Evolutionary conservation across 768 basidiomycete genomes (phyloP).

Genomic region (Lactarius trivialis): DNA sequence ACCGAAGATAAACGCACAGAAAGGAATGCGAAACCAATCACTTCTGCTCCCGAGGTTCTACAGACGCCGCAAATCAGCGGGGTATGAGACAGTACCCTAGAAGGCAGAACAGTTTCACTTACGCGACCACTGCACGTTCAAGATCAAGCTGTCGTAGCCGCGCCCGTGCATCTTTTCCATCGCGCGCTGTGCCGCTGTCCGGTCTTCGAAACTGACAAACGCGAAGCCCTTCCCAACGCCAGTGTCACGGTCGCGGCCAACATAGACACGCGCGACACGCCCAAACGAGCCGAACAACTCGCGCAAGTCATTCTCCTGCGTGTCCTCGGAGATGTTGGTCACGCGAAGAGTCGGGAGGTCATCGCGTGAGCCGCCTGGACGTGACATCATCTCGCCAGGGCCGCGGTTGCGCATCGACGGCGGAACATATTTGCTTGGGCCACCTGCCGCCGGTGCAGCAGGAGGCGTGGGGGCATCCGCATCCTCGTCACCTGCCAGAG

Average conservation of each 20-base stretch:
- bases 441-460: constrained; percentile 16
- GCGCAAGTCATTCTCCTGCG: constrained; percentile 88
- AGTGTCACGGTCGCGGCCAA: constrained; percentile 91
- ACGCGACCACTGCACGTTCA: constrained; percentile 63
- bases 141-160: constrained; percentile 89
- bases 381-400: constrained; percentile 23
- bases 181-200: constrained; percentile 72
- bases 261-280: constrained; percentile 81
- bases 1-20: constrained; percentile 1
- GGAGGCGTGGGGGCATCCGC: constrained; percentile 27
- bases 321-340: constrained; percentile 94
- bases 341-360: constrained; percentile 95
- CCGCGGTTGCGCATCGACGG: constrained; percentile 25
- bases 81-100: neutral
- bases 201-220: constrained; percentile 92
- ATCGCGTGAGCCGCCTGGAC: constrained; percentile 54
- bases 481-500: constrained; percentile 34
- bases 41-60: constrained; percentile 37
- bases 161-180: constrained; percentile 88
- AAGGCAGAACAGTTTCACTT: constrained; percentile 28
- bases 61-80: neutral
- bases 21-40: constrained; percentile 5
- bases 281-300: constrained; percentile 87
- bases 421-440: constrained; percentile 24
- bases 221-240: constrained; percentile 95